These are phyloP conservation scores for Bacidia gigantensis DNA, from an alignment of 495 filamentous ascomycete species.

Conservation along the genomic window DNA sequence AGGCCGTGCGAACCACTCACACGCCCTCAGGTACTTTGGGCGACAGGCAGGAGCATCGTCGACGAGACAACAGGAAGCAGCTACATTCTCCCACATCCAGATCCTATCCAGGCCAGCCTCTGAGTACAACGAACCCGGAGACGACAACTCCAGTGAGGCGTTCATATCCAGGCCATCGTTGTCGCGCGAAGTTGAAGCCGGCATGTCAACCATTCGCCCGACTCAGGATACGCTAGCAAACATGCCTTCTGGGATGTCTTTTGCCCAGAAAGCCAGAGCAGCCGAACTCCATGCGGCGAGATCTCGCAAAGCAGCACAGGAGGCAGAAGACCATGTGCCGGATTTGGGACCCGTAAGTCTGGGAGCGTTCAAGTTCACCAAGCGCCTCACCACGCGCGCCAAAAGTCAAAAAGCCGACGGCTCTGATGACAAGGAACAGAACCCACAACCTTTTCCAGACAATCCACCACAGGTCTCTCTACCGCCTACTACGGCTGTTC, in stretches of 20 bases:
- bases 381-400: background rate
- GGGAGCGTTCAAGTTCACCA: background rate
- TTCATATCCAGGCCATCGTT: background rate
- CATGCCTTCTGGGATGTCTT: constrained; percentile 10
- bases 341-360: background rate
- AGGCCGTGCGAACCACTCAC: no score
- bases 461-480: background rate
- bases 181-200: background rate
- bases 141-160: background rate
- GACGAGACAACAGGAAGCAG: background rate
- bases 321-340: background rate
- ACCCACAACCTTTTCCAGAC: background rate
- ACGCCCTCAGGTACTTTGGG: no score
- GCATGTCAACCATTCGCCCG: background rate
- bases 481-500: background rate
- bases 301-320: background rate
- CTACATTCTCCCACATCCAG: background rate
- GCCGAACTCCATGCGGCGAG: constrained; percentile 13
- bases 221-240: constrained; percentile 6
- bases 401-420: background rate
- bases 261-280: constrained; percentile 12
- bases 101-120: background rate
- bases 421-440: background rate
- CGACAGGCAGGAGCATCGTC: no score
- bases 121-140: background rate